A percentile compares a stretch with the other conserved stretches of the same genome.
phyloP scores from a whole-genome alignment of 805 yeast species.

The Hanseniaspora singularis region DNA sequence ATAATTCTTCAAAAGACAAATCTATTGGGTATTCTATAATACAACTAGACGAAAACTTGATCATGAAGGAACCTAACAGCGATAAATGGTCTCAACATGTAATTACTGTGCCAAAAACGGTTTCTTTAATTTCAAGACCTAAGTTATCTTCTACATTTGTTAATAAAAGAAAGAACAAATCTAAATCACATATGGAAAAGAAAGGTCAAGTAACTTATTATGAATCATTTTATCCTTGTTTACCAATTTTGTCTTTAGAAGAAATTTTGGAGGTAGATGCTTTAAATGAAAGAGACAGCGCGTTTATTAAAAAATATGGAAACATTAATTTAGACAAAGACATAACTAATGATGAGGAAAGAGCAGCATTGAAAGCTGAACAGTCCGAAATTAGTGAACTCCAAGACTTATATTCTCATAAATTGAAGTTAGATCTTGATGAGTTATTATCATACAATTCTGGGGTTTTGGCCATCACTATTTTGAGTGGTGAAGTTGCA shows the following conservation, averaged over 20 bases:
- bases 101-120: slow-evolving; percentile 45
- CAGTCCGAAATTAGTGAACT: slow-evolving; percentile 27
- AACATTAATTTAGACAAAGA: slow-evolving; percentile 28
- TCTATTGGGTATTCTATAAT: slow-evolving; percentile 74
- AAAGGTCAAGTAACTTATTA: slow-evolving; percentile 59
- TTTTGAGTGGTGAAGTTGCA: slow-evolving; percentile 46
- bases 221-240: slow-evolving; percentile 70
- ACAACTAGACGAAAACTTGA: slow-evolving; percentile 45
- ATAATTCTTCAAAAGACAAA: slow-evolving; percentile 66
- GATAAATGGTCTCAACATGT: slow-evolving; percentile 51
- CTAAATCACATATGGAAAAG: slow-evolving; percentile 16
- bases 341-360: slow-evolving; percentile 22
- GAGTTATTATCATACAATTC: slow-evolving; percentile 48
- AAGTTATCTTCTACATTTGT: slow-evolving; percentile 46
- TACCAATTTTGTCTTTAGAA: slow-evolving; percentile 66
- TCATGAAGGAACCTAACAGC: slow-evolving; percentile 42
- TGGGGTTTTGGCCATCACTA: slow-evolving; percentile 65
- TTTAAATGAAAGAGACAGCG: slow-evolving; percentile 30
- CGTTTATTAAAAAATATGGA: slow-evolving; percentile 26
- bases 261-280: slow-evolving; percentile 51
- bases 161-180: slow-evolving; percentile 21
- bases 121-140: slow-evolving; percentile 49
- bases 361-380: slow-evolving; percentile 25
- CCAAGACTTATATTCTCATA: slow-evolving; percentile 32
- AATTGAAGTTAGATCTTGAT: slow-evolving; percentile 43